These are phyloP conservation scores for Luvunga scandens DNA, from an alignment of 345 rosid genomes.

Conservation along the genomic window DNA sequence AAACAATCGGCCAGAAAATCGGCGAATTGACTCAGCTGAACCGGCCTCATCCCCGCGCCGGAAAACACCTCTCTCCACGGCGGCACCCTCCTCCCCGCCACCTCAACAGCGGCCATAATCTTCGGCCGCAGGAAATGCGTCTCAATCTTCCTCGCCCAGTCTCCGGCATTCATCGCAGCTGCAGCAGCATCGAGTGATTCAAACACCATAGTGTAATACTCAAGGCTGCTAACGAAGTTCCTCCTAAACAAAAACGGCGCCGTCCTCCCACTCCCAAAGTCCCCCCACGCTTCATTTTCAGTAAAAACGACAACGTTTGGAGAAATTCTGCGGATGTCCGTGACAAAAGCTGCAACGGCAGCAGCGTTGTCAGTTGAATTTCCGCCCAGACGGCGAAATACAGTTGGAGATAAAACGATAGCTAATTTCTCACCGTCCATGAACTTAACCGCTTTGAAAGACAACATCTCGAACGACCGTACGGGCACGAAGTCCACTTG, in stretches of 20 bases:
- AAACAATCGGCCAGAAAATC: slow-evolving; percentile 76
- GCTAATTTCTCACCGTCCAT: slow-evolving; percentile 67
- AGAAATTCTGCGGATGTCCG: slow-evolving; percentile 49
- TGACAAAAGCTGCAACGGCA: slow-evolving; percentile 31
- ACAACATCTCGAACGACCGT: slow-evolving; percentile 68
- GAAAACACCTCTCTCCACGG: slow-evolving; percentile 73
- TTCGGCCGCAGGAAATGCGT: slow-evolving; percentile 50
- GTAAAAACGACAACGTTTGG: slow-evolving; percentile 68
- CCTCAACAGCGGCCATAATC: slow-evolving; percentile 58
- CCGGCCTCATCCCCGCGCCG: slow-evolving; percentile 79
- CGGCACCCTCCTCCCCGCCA: slow-evolving; percentile 41
- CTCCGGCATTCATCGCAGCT: slow-evolving; percentile 56
- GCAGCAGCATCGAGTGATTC: slow-evolving; percentile 70
- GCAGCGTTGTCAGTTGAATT: slow-evolving; percentile 28
- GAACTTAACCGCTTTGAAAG: slow-evolving; percentile 71
- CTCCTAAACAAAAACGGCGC: slow-evolving; percentile 55
- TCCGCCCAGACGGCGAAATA: slow-evolving; percentile 52
- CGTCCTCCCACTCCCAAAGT: slow-evolving; percentile 24
- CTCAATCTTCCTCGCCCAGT: slow-evolving; percentile 72
- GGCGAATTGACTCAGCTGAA: slow-evolving; percentile 81
- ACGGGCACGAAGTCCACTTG: slow-evolving; percentile 72
- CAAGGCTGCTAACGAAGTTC: slow-evolving; percentile 62
- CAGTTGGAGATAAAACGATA: slow-evolving; percentile 60
- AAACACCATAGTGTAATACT: slow-evolving; percentile 68
- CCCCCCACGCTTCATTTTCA: slow-evolving; percentile 69